Base-by-base conservation (phyloP, 257 asterid genomes). In the Solanum bulbocastanum region DNA sequence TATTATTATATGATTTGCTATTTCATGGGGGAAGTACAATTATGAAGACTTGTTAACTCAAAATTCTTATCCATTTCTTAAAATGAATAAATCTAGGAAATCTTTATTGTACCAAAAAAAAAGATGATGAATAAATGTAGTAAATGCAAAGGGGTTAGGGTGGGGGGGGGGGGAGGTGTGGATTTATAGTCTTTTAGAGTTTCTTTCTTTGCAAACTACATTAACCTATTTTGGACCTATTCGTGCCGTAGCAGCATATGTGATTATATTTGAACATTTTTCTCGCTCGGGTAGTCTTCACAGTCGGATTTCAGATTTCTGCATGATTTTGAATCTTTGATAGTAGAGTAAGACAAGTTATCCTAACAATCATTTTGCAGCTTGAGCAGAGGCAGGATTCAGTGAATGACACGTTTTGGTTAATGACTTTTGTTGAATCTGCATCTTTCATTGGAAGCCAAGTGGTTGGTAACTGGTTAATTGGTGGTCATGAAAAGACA, bases 391-490 rank as follows among this genome's bases (percentile, higher is more conserved):
- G 98, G 95, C 98, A 94, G 87, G 99, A 97, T 87, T 87, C 92
- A 58, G 88, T 92, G 90, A 97, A 95, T 91, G 98, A 97, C 86
- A 92, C 95, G 98, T 96, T 96, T 92, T 97, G 99, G 99, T 85
- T 95, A 89, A 97, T 97, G 99, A 91, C 94, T 60, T 94, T 96
- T 90, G 86, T 87, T 83, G 98, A 93, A 89, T 93, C 96, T 83
- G 94, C 97, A 39, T 89, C 95, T 72, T 93, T 91, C 56, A 91
- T 96, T 27, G 93, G 93, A 37, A 94, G 98, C 92, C 99, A 96
- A 87, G 91, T 87, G 69, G 71, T 97, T 60, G 98, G 95, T 40
- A 96, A 97, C 90, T 94, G 94, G 92, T 86, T 96, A 73, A 85
- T 94, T 91, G 90, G 89, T 89, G 91, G 94, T 81, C 86, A 91